Base-by-base conservation (phyloP, 2,329 filamentous ascomycete genomes). In the Passalora sequoiae region DNA sequence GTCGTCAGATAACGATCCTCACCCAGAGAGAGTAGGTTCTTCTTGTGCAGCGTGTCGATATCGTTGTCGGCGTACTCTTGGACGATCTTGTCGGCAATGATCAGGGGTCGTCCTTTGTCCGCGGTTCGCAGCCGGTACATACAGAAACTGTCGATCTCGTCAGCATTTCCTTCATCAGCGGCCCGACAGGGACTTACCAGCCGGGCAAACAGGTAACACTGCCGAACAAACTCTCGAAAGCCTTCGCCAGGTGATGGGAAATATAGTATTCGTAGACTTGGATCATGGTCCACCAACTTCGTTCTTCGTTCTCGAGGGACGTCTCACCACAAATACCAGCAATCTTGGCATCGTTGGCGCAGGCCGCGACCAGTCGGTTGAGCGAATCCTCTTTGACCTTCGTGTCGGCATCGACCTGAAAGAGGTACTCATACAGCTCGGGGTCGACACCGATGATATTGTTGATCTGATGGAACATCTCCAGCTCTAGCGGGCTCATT, bases 191-290 rank as follows among this genome's bases (percentile, higher is more conserved):
- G 85, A 69, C 96, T 98, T 92, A 98, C 98, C 92, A 98, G 73
- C 92, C 92, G 17, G 92, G 92, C 63, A 98, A 75, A 77, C 92
- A 98, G 38, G 92, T 98, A 57, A 98, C 91, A 55, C 87, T 94
- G 45, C 91, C 92, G 63, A 98, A 98, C 59, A 98, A 75, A 69
- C 86, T 92, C 69, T 97, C 91, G 65, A 98, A 98, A 9, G 91
- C 92, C 71, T 98, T 97, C 56, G 86, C 83, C 56, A 98, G 70
- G 65, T 97, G 94, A 74, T 98, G 91, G 38, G 91, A 97, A 60
- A 98, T 98, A 73, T 89, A 98, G 76, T 98, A 98, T 69, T 98
- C 91, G 74, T 97, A 98, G 24, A 98, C 91, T 69, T 98, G 92
- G 65, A 98, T 98, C 91, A 97, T 97, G 38, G 92, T 98, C 55